These are phyloP conservation scores for Gossypium raimondii DNA, from an alignment of 345 rosid genomes.

Conservation along the genomic window DNA sequence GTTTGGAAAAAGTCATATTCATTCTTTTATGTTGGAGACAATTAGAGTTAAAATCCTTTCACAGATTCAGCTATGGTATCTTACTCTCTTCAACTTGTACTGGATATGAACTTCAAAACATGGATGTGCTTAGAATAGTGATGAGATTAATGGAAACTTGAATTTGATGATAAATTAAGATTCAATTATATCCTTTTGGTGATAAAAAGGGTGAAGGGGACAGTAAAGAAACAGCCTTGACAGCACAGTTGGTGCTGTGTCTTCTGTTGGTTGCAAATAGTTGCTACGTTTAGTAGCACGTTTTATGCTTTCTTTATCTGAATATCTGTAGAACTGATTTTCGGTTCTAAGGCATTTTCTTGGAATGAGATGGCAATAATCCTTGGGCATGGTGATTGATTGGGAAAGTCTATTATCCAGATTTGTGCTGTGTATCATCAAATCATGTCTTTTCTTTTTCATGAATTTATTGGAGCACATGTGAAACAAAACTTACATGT, in stretches of 20 bases:
- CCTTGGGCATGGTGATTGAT: background rate
- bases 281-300: background rate
- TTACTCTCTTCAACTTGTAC: background rate
- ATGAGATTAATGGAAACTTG: background rate
- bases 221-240: background rate
- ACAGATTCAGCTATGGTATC: background rate
- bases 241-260: background rate
- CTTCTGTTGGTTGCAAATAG: background rate
- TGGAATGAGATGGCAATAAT: background rate
- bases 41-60: background rate
- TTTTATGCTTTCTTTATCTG: background rate
- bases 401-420: background rate
- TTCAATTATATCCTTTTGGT: constrained; percentile 2
- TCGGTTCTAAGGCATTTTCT: background rate
- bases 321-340: background rate
- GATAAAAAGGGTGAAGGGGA: background rate
- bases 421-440: background rate
- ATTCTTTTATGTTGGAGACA: background rate
- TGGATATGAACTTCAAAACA: background rate
- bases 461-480: background rate
- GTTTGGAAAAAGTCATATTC: background rate
- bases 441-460: background rate
- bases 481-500: background rate
- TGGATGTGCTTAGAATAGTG: background rate
- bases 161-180: background rate